phyloP scores from a whole-genome alignment of 2,329 filamentous ascomycete species.

The Magnaporthales sp. region DNA sequence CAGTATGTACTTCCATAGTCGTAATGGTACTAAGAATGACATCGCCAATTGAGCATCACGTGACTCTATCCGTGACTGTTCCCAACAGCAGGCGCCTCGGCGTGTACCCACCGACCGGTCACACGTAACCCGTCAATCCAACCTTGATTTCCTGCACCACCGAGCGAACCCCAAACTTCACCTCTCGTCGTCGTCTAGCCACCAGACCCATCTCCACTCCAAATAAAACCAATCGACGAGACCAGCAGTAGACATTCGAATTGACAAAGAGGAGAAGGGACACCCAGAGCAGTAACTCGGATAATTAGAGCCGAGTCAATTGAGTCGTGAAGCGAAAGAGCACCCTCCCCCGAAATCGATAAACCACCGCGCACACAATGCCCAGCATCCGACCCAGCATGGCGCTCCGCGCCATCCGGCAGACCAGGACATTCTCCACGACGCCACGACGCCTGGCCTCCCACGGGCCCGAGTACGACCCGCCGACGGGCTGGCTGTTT shows the following conservation, averaged over 20 bases:
- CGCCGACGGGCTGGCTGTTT: constrained; percentile 86
- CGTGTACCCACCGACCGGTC: background rate
- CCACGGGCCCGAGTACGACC: constrained; percentile 76
- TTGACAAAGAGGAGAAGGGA: background rate
- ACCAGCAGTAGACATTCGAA: background rate
- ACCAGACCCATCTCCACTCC: constrained; percentile 4
- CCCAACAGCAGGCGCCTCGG: background rate
- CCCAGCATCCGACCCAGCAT: constrained; percentile 2
- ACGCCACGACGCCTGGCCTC: constrained; percentile 31
- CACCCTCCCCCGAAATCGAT: background rate
- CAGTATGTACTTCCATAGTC: background rate
- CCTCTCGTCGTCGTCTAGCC: background rate
- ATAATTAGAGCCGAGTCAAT: no score
- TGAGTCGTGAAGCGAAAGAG: no score
- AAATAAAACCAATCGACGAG: background rate
- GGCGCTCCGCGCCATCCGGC: constrained; percentile 7
- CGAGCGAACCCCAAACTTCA: background rate
- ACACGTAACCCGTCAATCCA: background rate
- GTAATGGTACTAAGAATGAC: background rate
- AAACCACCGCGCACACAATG: background rate
- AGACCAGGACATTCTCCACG: constrained; percentile 7
- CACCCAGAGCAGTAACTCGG: no score
- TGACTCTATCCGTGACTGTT: background rate
- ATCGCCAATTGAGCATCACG: background rate
- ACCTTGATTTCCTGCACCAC: constrained; percentile 2